Evolutionary conservation across 2,329 filamentous ascomycete species (phyloP).

Genomic region (Rhynchosporium graminicola): DNA sequence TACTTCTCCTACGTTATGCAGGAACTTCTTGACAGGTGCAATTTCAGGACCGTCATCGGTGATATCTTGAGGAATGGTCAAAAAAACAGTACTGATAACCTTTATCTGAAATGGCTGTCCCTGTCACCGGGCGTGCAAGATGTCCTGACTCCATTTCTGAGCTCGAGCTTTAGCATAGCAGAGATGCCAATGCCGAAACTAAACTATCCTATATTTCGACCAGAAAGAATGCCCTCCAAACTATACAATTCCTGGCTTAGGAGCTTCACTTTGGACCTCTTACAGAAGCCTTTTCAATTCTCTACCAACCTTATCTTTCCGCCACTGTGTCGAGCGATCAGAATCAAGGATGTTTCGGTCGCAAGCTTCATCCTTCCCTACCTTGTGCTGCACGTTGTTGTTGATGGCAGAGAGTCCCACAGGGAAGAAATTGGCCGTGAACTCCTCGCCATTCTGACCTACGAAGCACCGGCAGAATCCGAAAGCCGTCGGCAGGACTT

Average conservation of each 20-base stretch:
- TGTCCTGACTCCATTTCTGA: slow-evolving; percentile 84
- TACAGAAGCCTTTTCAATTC: slow-evolving; percentile 76
- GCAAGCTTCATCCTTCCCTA: slow-evolving; percentile 89
- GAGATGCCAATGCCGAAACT: slow-evolving; percentile 55
- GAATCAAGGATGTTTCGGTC: slow-evolving; percentile 82
- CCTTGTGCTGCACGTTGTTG: slow-evolving; percentile 77
- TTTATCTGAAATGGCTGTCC: slow-evolving; percentile 73
- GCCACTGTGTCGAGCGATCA: slow-evolving; percentile 78
- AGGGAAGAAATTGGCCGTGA: slow-evolving; percentile 69
- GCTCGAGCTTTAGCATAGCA: slow-evolving; percentile 76
- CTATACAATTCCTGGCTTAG: slow-evolving; percentile 82
- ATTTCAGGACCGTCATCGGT: slow-evolving; percentile 60
- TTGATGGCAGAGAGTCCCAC: slow-evolving; percentile 67
- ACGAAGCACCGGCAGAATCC: slow-evolving; percentile 51
- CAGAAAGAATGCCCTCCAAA: slow-evolving; percentile 53
- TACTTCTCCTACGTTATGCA: slow-evolving; percentile 96
- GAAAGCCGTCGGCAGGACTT: slow-evolving; percentile 71
- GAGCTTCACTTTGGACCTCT: slow-evolving; percentile 75
- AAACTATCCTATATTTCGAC: slow-evolving; percentile 71
- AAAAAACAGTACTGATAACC: slow-evolving; percentile 51
- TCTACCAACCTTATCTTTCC: slow-evolving; percentile 73
- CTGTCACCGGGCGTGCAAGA: slow-evolving; percentile 78
- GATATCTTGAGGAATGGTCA: slow-evolving; percentile 39
- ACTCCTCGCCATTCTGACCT: slow-evolving; percentile 70
- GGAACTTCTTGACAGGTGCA: slow-evolving; percentile 77